phyloP scores from a whole-genome alignment of 345 rosid genomes.

The Syzygium aromaticum region DNA sequence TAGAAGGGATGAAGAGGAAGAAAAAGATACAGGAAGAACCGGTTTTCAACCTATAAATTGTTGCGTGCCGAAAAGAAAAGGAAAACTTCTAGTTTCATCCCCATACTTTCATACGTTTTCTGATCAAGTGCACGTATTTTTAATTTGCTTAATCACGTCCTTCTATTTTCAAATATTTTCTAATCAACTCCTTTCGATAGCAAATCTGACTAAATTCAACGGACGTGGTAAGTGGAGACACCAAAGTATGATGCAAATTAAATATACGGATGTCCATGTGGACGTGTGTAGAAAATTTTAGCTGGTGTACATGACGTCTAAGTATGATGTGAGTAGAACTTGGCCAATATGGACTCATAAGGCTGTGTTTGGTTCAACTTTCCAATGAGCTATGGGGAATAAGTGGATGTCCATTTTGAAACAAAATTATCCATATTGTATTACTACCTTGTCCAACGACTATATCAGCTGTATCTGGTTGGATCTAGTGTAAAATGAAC shows the following conservation, averaged over 20 bases:
- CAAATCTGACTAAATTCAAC: not conserved
- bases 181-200: too few relatives aligned
- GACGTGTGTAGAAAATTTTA: not conserved
- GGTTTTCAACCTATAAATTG: not conserved
- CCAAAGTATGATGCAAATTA: not conserved
- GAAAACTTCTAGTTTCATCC: not conserved
- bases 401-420: too few relatives aligned
- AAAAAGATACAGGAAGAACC: rapidly evolving
- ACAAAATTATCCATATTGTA: too few relatives aligned
- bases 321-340: not conserved
- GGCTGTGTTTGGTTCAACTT: too few relatives aligned
- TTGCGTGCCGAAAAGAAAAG: not conserved
- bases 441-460: too few relatives aligned
- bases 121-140: not conserved
- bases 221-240: rapidly evolving
- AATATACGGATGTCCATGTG: rapidly evolving
- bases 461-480: too few relatives aligned
- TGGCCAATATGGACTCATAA: not conserved
- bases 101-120: not conserved
- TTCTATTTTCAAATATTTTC: too few relatives aligned
- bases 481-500: too few relatives aligned
- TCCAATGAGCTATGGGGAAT: too few relatives aligned
- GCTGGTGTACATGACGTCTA: not conserved
- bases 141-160: not conserved
- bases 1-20: not conserved